These are phyloP conservation scores for Sesbania bispinosa DNA, from an alignment of 306 rosid genomes.

Conservation along the genomic window DNA sequence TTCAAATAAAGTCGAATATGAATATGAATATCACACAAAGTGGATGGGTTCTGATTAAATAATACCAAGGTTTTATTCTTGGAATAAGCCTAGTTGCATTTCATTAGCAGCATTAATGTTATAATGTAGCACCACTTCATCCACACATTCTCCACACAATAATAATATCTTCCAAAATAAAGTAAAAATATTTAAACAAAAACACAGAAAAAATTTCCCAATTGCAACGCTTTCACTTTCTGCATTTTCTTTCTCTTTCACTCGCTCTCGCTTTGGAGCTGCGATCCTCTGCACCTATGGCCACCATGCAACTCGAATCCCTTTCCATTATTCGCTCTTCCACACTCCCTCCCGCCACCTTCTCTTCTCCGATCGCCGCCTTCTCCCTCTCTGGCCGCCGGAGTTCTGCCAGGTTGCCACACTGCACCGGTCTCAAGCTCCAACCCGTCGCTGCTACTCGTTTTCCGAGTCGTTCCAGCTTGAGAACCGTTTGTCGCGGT, in stretches of 20 bases:
- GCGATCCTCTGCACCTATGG: conserved; percentile 63
- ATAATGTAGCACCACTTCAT: background rate
- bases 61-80: too few relatives aligned
- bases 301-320: conserved; percentile 57
- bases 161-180: background rate
- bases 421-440: conserved; percentile 57
- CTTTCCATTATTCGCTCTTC: conserved; percentile 53
- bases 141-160: background rate
- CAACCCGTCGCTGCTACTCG: conserved; percentile 20
- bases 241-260: background rate
- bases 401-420: conserved; percentile 31
- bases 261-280: conserved; percentile 27
- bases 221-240: background rate
- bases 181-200: background rate
- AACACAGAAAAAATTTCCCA: background rate
- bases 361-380: conserved; percentile 41
- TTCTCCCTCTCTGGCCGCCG: conserved; percentile 44
- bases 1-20: too few relatives aligned
- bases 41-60: too few relatives aligned
- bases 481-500: conserved; percentile 37
- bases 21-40: too few relatives aligned
- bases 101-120: too few relatives aligned
- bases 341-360: conserved; percentile 26
- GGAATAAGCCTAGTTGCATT: too few relatives aligned
- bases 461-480: conserved; percentile 7